Conservation (phyloP, 257 asterid genomes). For the Petrea volubilis region DNA sequence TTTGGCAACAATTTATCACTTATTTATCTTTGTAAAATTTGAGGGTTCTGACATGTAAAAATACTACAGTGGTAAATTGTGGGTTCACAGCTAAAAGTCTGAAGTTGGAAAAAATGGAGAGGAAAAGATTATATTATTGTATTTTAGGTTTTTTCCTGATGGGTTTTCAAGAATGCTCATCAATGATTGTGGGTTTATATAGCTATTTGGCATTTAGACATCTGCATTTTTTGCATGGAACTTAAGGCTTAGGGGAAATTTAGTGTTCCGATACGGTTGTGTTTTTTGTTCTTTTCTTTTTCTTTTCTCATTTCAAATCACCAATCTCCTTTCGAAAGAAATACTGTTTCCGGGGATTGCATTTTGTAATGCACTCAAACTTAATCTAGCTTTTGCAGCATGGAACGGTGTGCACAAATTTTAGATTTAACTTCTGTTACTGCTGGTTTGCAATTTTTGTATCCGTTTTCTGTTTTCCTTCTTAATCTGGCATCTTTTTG, state of each 20-base stretch:
- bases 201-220: no score
- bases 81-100: background rate
- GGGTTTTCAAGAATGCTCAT: background rate
- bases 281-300: no score
- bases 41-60: background rate
- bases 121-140: background rate
- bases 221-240: no score
- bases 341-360: no score
- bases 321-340: no score
- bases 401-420: no score
- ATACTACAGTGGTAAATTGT: background rate
- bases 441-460: background rate
- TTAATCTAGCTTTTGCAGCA: no score
- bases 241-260: no score
- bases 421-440: constrained; percentile 3
- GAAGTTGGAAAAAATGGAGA: background rate
- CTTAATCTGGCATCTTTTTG: background rate
- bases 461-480: background rate
- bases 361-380: no score
- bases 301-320: no score
- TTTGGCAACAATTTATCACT: background rate
- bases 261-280: no score
- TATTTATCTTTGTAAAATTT: background rate
- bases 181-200: no score
- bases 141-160: background rate